Evolutionary conservation across 768 basidiomycete genomes (phyloP).

Genomic region (Naematelia aurantialba): DNA sequence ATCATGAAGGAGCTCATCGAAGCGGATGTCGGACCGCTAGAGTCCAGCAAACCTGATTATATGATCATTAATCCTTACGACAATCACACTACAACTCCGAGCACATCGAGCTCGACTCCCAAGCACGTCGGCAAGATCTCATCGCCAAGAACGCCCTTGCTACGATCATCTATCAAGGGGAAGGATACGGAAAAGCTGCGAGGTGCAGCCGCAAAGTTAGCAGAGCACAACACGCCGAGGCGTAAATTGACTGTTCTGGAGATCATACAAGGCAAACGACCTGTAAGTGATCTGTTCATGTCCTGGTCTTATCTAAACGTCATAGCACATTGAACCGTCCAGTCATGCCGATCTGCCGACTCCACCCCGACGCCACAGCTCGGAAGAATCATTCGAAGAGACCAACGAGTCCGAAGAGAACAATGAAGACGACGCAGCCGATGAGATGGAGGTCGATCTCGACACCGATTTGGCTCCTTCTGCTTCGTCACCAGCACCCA

Average conservation of each 20-base stretch:
- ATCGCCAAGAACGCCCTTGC: background rate
- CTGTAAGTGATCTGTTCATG: conserved; percentile 8
- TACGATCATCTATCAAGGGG: background rate
- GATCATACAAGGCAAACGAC: conserved; percentile 18
- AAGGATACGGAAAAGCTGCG: conserved; percentile 2
- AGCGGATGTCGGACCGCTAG: conserved; percentile 17
- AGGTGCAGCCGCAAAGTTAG: conserved; percentile 41
- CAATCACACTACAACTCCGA: conserved; percentile 3
- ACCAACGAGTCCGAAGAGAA: background rate
- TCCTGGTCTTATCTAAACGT: background rate
- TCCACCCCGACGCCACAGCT: background rate
- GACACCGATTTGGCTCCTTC: background rate
- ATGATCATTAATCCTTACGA: conserved; percentile 42
- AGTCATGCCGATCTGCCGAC: background rate
- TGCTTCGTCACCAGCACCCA: background rate
- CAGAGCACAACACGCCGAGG: conserved; percentile 16
- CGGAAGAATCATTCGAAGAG: background rate
- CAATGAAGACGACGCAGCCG: background rate
- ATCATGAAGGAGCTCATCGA: conserved; percentile 39
- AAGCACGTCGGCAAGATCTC: background rate
- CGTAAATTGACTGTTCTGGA: conserved; percentile 25
- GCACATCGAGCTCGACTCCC: conserved; percentile 21
- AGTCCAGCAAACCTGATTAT: conserved; percentile 9
- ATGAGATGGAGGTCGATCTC: conserved; percentile 7
- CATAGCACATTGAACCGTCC: background rate